phyloP scores from a whole-genome alignment of 177 flowering plant genomes.

The Vitis hybrid region DNA sequence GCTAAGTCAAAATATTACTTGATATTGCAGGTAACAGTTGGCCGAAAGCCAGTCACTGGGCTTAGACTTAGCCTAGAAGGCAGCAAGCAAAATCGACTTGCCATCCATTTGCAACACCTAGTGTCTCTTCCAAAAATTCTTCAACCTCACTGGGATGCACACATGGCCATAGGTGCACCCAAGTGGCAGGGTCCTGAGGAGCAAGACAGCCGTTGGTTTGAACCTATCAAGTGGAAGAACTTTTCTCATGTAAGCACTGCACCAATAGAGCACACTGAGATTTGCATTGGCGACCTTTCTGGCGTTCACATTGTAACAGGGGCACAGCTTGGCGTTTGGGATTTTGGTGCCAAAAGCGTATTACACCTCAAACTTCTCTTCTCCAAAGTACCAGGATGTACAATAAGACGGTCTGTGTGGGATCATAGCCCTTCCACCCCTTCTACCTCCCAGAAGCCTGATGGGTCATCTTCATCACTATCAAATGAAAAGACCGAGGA shows the following conservation, averaged over 20 bases:
- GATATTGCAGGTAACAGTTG: constrained; percentile 82
- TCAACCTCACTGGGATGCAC: constrained; percentile 92
- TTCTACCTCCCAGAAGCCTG: constrained; percentile 25
- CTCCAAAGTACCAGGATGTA: constrained; percentile 95
- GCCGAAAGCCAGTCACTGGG: constrained; percentile 98
- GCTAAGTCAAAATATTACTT: not conserved
- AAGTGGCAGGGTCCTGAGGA: constrained; percentile 98
- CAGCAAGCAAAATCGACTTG: constrained; percentile 76
- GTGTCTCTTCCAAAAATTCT: constrained; percentile 92
- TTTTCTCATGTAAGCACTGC: constrained; percentile 99
- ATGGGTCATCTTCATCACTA: constrained; percentile 44
- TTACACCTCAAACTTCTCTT: constrained; percentile 92
- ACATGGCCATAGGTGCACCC: constrained; percentile 91
- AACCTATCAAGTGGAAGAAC: constrained; percentile 98
- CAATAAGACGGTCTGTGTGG: constrained; percentile 95
- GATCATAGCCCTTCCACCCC: constrained; percentile 73
- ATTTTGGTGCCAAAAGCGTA: constrained; percentile 89
- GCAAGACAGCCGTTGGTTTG: constrained; percentile 99
- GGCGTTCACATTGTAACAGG: constrained; percentile 97
- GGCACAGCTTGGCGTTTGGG: constrained; percentile 97
- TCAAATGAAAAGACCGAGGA: constrained; percentile 41
- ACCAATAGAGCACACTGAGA: constrained; percentile 83
- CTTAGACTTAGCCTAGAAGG: constrained; percentile 90
- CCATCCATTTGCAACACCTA: constrained; percentile 85
- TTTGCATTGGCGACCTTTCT: constrained; percentile 94